Conservation (phyloP, 192 early-diverging fungal species). For the Gryganskiella cystojenkinii region DNA sequence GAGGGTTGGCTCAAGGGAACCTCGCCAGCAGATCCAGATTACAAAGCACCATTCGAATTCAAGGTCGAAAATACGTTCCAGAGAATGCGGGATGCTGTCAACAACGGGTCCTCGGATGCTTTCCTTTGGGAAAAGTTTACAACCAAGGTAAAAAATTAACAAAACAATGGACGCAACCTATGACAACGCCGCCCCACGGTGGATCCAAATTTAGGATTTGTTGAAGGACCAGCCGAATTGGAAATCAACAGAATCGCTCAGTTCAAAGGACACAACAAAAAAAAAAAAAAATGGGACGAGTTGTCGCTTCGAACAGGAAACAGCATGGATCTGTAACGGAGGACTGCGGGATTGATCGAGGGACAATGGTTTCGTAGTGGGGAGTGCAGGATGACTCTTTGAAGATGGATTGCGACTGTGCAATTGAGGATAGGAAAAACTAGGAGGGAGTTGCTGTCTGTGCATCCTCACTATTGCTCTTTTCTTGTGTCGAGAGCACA, state of each 20-base stretch:
- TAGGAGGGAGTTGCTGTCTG: constrained; percentile 6
- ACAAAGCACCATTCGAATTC: constrained; percentile 68
- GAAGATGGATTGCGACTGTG: too few species aligned
- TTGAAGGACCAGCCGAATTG: too few species aligned
- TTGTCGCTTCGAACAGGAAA: too few species aligned
- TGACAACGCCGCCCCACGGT: not conserved
- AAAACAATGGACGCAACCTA: not conserved
- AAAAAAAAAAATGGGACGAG: too few species aligned
- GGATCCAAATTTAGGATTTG: too few species aligned
- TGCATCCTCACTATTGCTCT: not conserved
- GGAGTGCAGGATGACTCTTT: too few species aligned
- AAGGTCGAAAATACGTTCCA: constrained; percentile 79
- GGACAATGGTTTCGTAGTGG: too few species aligned
- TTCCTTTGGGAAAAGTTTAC: constrained; percentile 95
- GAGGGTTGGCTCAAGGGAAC: constrained; percentile 68
- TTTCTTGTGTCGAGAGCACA: too few species aligned
- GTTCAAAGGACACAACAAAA: too few species aligned
- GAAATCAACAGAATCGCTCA: not conserved
- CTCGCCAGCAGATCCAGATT: constrained; percentile 11
- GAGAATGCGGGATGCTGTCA: constrained; percentile 76
- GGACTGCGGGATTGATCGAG: too few species aligned
- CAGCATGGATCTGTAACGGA: too few species aligned
- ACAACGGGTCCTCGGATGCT: constrained; percentile 70
- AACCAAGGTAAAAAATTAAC: constrained; percentile 67
- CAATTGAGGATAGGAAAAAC: too few species aligned